These are phyloP conservation scores for Hypomyces rosellus DNA, from an alignment of 2,329 filamentous ascomycete genomes.

Conservation along the genomic window DNA sequence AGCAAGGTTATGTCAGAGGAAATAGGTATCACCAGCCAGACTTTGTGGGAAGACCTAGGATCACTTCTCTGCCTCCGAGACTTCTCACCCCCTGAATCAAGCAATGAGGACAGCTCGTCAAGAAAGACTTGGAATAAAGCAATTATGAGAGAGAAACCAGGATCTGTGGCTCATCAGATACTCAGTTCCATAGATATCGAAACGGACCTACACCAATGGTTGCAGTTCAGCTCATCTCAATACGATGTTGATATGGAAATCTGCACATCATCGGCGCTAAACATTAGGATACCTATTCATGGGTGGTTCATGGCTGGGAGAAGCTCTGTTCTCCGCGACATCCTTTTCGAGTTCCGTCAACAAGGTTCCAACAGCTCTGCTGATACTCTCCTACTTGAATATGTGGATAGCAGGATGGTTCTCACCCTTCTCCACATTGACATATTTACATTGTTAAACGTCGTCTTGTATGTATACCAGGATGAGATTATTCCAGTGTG, in stretches of 20 bases:
- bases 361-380: constrained; percentile 15
- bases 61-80: constrained; percentile 62
- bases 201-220: constrained; percentile 49
- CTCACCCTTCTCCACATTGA: constrained; percentile 66
- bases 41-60: constrained; percentile 67
- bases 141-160: constrained; percentile 39
- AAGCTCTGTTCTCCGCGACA: constrained; percentile 60
- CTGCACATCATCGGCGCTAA: constrained; percentile 55
- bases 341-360: constrained; percentile 50
- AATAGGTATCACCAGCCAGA: constrained; percentile 59
- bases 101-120: constrained; percentile 22
- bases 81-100: constrained; percentile 43
- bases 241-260: constrained; percentile 40
- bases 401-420: constrained; percentile 43
- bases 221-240: constrained; percentile 35
- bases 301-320: constrained; percentile 72
- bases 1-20: constrained; percentile 70
- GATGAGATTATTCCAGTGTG: constrained; percentile 79
- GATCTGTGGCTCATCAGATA: constrained; percentile 44
- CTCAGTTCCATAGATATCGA: constrained; percentile 62
- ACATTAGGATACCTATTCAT: constrained; percentile 72
- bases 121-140: constrained; percentile 36
- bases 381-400: constrained; percentile 26
- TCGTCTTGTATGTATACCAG: constrained; percentile 74
- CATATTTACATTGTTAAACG: constrained; percentile 69